Percentiles rank a stretch among this genome's conserved stretches.
Conservation (phyloP, 345 rosid genomes). For the Sisymbrium altissimum region DNA sequence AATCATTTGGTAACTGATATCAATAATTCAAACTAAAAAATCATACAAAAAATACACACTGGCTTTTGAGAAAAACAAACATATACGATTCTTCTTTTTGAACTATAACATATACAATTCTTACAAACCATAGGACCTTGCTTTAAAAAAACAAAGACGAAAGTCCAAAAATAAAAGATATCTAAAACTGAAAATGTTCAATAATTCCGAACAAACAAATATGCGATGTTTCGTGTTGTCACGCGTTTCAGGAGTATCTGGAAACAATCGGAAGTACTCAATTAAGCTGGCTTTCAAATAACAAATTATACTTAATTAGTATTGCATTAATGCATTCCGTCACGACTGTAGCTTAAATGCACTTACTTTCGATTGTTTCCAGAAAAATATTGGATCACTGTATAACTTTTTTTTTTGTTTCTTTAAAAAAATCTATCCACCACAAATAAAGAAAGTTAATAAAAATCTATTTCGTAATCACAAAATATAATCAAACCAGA, state of each 20-base stretch:
- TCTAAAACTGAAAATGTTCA: neutral
- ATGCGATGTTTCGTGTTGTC: constrained; percentile 29
- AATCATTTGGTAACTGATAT: neutral
- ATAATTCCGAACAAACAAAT: constrained; percentile 18
- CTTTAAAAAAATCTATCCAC: neutral
- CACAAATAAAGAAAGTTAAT: neutral
- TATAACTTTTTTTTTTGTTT: too few relatives aligned
- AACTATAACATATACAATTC: neutral
- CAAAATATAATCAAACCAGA: neutral
- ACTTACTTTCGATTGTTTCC: neutral
- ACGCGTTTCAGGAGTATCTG: constrained; percentile 28
- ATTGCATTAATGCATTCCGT: neutral
- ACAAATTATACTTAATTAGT: neutral
- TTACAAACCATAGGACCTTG: neutral
- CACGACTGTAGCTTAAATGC: neutral
- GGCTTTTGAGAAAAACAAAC: neutral
- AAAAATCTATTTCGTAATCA: neutral
- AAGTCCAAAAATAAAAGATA: neutral
- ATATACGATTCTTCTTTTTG: neutral
- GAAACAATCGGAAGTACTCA: constrained; percentile 12
- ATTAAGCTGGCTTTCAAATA: constrained; percentile 11
- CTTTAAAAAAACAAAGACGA: neutral
- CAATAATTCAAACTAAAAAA: neutral
- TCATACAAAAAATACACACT: neutral
- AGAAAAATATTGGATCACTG: neutral